A percentile compares a stretch with the other conserved stretches of the same genome.
Evolutionary conservation across 2,329 filamentous ascomycete species (phyloP).

Genomic region (Chaetomiaceae sp.): DNA sequence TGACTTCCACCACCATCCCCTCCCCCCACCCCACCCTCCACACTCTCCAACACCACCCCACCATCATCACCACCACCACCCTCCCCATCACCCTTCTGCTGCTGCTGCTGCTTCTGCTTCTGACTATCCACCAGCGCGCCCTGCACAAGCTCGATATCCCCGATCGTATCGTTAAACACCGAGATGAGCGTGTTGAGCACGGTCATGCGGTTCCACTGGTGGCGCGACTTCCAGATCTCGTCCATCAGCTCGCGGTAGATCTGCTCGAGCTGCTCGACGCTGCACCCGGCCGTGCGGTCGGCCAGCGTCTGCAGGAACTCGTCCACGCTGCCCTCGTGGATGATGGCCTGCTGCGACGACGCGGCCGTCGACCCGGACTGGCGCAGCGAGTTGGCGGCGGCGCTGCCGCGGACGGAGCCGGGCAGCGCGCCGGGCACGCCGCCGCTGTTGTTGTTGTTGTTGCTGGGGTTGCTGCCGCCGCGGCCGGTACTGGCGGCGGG

Average conservation of each 20-base stretch:
- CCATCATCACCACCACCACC: neutral
- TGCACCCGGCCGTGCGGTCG: conserved; percentile 65
- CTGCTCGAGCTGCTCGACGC: conserved; percentile 92
- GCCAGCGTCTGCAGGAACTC: conserved; percentile 59
- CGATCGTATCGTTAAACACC: conserved; percentile 64
- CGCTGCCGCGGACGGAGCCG: neutral
- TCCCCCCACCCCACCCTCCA: conserved; percentile 4
- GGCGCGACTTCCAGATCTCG: conserved; percentile 71
- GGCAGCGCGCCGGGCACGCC: neutral
- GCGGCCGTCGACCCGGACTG: conserved; percentile 32
- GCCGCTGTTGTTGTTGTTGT: neutral
- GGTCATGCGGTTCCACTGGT: conserved; percentile 75
- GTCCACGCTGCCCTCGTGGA: conserved; percentile 45
- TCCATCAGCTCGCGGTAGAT: conserved; percentile 89
- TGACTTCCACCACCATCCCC: neutral
- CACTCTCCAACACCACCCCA: conserved; percentile 12
- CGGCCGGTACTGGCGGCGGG: conserved; percentile 21
- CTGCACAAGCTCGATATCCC: conserved; percentile 25
- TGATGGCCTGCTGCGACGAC: conserved; percentile 40
- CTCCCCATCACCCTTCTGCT: conserved; percentile 3
- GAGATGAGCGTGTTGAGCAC: conserved; percentile 53
- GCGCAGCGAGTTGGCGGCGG: conserved; percentile 20
- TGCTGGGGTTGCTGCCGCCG: conserved; percentile 15
- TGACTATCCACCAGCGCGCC: conserved; percentile 23
- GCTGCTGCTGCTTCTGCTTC: neutral